Conservation (phyloP, 75 land plant species). For the Chamaecyparis obtusa region DNA sequence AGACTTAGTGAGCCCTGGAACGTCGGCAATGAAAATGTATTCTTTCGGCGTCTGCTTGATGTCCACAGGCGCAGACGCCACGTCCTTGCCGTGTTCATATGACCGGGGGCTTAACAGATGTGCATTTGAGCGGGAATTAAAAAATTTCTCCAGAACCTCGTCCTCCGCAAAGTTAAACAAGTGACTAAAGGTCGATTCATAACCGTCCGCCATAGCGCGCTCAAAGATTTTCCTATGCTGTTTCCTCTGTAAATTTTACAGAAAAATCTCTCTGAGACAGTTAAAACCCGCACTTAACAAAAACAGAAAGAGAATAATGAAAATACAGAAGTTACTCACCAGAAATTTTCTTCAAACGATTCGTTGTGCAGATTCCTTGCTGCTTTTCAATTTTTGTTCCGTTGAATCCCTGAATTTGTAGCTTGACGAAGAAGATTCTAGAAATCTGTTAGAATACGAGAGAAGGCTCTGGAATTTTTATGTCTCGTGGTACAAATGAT, state of each 20-base stretch:
- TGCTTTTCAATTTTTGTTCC: no score
- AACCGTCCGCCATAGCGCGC: background rate
- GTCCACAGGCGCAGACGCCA: constrained; percentile 46
- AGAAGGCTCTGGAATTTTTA: background rate
- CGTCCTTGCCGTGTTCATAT: constrained; percentile 8
- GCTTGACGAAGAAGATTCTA: background rate
- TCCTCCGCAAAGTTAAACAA: background rate
- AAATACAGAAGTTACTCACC: background rate
- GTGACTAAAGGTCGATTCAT: background rate
- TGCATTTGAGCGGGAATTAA: background rate
- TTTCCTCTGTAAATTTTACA: background rate
- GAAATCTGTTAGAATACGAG: background rate
- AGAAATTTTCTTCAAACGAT: no score
- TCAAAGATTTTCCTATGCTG: background rate
- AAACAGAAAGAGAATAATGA: background rate
- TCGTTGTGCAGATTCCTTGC: background rate
- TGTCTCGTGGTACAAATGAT: no score
- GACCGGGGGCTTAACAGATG: background rate
- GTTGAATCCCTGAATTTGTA: background rate
- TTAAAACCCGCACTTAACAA: background rate
- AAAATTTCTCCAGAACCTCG: no score
- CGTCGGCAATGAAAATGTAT: constrained; percentile 61
- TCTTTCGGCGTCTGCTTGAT: constrained; percentile 51
- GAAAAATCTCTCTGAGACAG: background rate
- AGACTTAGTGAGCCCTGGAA: constrained; percentile 67